A percentile compares a stretch with the other conserved stretches of the same genome.
These are phyloP conservation scores for Podosphaera aphanis DNA, from an alignment of 2,329 filamentous ascomycete genomes.

Conservation along the genomic window DNA sequence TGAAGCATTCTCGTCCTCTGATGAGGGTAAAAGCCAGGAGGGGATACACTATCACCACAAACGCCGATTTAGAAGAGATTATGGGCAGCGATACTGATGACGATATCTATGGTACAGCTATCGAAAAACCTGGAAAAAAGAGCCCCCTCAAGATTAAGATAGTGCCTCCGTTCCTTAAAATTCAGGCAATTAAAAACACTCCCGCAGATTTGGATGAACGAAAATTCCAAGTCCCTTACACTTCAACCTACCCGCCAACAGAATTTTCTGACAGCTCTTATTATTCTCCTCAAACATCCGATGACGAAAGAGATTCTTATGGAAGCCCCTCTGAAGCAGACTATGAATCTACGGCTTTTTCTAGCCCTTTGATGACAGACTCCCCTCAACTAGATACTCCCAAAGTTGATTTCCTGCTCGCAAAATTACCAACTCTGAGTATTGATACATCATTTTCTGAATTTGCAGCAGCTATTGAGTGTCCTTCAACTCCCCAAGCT, in stretches of 20 bases:
- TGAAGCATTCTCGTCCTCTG: conserved; percentile 3
- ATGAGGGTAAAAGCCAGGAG: conserved; percentile 7
- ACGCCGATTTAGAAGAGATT: conserved; percentile 1
- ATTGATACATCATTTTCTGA: neutral
- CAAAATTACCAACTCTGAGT: conserved; percentile 8
- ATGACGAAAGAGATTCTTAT: conserved; percentile 14
- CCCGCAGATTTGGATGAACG: conserved; percentile 3
- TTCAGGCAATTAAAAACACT: conserved; percentile 6
- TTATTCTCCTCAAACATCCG: conserved; percentile 10
- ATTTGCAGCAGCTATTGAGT: neutral
- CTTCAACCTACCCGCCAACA: conserved; percentile 11
- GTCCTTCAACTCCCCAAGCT: neutral
- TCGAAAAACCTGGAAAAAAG: conserved; percentile 2
- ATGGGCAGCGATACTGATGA: conserved; percentile 3
- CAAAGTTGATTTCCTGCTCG: conserved; percentile 11
- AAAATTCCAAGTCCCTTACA: conserved; percentile 5
- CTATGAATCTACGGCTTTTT: conserved; percentile 12
- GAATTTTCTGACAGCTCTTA: conserved; percentile 9
- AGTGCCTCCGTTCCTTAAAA: conserved; percentile 5
- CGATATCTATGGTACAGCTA: neutral
- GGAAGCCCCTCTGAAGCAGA: conserved; percentile 12
- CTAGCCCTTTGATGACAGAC: neutral
- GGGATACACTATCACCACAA: conserved; percentile 7
- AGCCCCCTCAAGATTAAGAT: conserved; percentile 3
- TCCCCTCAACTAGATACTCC: conserved; percentile 12